A percentile compares a stretch with the other conserved stretches of the same genome.
Conservation (phyloP, 192 early-diverging fungal genomes). For the Backusella liffmaniae region DNA sequence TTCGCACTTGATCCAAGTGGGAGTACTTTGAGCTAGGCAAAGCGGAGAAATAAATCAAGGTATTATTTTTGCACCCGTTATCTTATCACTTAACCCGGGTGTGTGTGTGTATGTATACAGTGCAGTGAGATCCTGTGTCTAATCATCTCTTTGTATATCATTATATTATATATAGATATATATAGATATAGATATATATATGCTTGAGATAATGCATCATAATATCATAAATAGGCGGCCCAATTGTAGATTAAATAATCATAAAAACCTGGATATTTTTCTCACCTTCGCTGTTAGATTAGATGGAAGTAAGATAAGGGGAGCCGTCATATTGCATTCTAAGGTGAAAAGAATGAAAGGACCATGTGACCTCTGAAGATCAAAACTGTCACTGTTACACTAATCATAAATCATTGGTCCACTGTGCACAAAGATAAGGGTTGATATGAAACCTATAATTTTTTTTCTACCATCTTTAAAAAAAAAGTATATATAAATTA, state of each 20-base stretch:
- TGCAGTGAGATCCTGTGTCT: conserved; percentile 8
- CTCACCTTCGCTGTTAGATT: neutral
- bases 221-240: neutral
- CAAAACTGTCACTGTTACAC: conserved; percentile 9
- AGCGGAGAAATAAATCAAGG: conserved; percentile 3
- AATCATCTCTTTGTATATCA: neutral
- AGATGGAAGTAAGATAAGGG: neutral
- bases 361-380: conserved; percentile 2
- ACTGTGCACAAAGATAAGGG: conserved; percentile 20
- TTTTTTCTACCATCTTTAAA: neutral
- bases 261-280: neutral
- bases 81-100: conserved; percentile 7
- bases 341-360: neutral
- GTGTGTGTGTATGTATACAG: conserved; percentile 3
- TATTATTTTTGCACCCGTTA: conserved; percentile 4
- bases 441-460: conserved; percentile 23
- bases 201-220: neutral
- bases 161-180: neutral
- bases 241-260: neutral
- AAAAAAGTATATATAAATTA: conserved; percentile 6
- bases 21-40: neutral
- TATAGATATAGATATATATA: neutral
- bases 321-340: conserved; percentile 1
- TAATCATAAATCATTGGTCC: conserved; percentile 12
- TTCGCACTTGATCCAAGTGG: neutral